Percentiles rank a stretch among this genome's conserved stretches.
Conservation (phyloP, 169 alveolate species). For the Plasmodium coatneyi region DNA sequence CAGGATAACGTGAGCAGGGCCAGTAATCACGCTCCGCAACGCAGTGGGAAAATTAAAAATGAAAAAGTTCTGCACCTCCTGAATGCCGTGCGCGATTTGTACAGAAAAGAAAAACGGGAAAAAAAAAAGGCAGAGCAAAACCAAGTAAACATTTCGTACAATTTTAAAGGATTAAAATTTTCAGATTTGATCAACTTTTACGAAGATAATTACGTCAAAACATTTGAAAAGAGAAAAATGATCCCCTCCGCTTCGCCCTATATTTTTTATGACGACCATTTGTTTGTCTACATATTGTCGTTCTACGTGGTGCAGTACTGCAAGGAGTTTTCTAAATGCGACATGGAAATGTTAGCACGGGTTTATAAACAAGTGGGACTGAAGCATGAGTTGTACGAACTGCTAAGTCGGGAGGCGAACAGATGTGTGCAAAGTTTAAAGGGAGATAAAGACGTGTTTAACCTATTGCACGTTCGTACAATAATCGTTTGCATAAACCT, state of each 20-base stretch:
- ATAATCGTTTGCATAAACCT: slow-evolving; percentile 34
- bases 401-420: slow-evolving; percentile 2
- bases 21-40: background rate
- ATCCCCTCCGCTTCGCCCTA: background rate
- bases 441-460: slow-evolving; percentile 29
- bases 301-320: slow-evolving; percentile 28
- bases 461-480: background rate
- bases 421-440: slow-evolving; percentile 9
- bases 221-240: slow-evolving; percentile 1
- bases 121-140: background rate
- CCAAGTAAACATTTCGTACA: slow-evolving; percentile 31
- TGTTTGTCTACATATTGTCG: slow-evolving; percentile 24
- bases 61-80: background rate
- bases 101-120: slow-evolving; percentile 11
- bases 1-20: background rate
- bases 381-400: slow-evolving; percentile 41
- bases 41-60: background rate
- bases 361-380: slow-evolving; percentile 45
- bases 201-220: slow-evolving; percentile 20
- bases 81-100: background rate
- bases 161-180: slow-evolving; percentile 21
- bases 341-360: slow-evolving; percentile 23
- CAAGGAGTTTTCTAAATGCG: background rate
- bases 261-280: slow-evolving; percentile 41
- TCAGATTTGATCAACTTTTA: slow-evolving; percentile 27